phyloP scores from a whole-genome alignment of 805 yeast species.

The Starmera amethionina region DNA sequence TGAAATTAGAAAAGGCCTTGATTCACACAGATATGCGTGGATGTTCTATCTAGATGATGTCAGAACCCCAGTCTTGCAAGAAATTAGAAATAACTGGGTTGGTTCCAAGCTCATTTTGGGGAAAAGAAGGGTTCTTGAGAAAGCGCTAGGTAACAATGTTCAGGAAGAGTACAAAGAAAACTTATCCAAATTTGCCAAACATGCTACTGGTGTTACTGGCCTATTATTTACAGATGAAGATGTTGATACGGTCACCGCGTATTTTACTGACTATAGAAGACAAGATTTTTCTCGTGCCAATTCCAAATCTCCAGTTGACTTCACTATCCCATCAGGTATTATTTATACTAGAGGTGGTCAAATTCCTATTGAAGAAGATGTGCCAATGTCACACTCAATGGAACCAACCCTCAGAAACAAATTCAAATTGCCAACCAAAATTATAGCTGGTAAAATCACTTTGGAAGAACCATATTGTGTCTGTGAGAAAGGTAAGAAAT shows the following conservation, averaged over 20 bases:
- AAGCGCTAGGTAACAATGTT: conserved; percentile 80
- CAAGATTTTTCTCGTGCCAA: conserved; percentile 89
- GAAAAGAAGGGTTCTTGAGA: conserved; percentile 84
- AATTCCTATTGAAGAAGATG: conserved; percentile 81
- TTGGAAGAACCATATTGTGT: conserved; percentile 71
- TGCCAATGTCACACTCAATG: conserved; percentile 92
- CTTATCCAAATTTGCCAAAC: conserved; percentile 55
- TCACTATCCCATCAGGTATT: conserved; percentile 82
- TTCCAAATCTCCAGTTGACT: conserved; percentile 70
- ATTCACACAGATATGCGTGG: conserved; percentile 72
- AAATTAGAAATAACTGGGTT: conserved; percentile 84
- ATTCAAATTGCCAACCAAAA: conserved; percentile 83
- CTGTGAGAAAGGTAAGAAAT: conserved; percentile 65
- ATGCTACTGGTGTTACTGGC: conserved; percentile 74
- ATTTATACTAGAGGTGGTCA: conserved; percentile 96
- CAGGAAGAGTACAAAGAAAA: conserved; percentile 89
- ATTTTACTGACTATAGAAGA: conserved; percentile 69
- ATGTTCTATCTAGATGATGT: conserved; percentile 82
- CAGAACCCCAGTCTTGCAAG: conserved; percentile 92
- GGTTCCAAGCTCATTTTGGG: conserved; percentile 89
- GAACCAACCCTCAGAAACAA: conserved; percentile 88
- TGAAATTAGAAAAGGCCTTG: conserved; percentile 77
- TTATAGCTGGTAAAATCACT: conserved; percentile 79
- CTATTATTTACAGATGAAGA: conserved; percentile 82
- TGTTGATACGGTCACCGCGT: conserved; percentile 82